Conservation (phyloP, 169 alveolate species). For the Plasmodium inui region DNA sequence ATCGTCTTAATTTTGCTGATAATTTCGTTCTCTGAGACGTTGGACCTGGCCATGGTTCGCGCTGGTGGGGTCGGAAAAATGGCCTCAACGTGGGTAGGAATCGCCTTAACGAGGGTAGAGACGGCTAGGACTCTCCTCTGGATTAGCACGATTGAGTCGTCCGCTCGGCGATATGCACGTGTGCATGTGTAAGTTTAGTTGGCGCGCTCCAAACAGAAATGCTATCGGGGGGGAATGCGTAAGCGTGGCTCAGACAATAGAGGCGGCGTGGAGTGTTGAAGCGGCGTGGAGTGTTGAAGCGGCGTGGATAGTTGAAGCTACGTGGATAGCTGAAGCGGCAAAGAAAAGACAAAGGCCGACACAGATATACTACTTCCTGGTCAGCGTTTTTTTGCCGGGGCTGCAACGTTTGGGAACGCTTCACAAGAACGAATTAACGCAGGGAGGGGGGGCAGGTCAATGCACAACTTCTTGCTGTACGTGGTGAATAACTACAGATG, state of each 20-base stretch:
- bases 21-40: conserved; percentile 48
- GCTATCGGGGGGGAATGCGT: background rate
- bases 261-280: too few relatives aligned
- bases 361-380: background rate
- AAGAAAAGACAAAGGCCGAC: background rate
- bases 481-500: background rate
- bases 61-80: background rate
- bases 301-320: background rate
- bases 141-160: background rate
- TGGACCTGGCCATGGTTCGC: background rate
- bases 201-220: background rate
- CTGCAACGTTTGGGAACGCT: background rate
- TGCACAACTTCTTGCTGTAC: background rate
- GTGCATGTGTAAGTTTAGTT: background rate
- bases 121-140: background rate
- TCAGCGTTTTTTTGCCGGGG: background rate
- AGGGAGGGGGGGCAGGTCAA: background rate
- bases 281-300: too few relatives aligned
- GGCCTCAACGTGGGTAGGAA: background rate
- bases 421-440: background rate
- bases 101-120: background rate
- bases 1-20: conserved; percentile 42
- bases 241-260: background rate
- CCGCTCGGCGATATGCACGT: background rate
- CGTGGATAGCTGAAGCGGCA: background rate